A percentile compares a stretch with the other conserved stretches of the same genome.
Conservation (phyloP, 805 yeast genomes). For the Candida maltosa region DNA sequence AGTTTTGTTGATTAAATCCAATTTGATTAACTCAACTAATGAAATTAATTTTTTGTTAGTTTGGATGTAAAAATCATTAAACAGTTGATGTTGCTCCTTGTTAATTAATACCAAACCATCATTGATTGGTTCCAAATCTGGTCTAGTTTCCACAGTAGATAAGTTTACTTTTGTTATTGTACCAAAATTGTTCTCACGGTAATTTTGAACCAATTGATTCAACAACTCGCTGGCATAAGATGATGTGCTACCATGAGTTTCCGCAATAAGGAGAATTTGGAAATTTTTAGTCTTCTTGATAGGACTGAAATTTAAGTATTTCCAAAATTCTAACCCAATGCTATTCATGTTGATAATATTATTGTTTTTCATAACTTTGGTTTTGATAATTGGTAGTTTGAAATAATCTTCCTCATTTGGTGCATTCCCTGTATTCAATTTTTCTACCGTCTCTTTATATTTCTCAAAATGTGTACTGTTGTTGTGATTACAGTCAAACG, state of each 20-base stretch:
- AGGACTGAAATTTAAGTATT: constrained; percentile 55
- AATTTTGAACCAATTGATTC: constrained; percentile 38
- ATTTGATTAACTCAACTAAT: constrained; percentile 34
- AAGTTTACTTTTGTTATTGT: constrained; percentile 28
- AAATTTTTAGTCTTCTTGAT: constrained; percentile 47
- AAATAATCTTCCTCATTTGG: constrained; percentile 19
- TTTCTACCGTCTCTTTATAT: constrained; percentile 18
- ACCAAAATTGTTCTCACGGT: constrained; percentile 51
- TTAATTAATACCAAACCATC: constrained; percentile 25
- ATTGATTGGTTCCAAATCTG: constrained; percentile 26
- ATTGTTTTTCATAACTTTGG: constrained; percentile 30
- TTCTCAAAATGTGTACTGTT: constrained; percentile 17
- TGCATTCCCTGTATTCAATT: constrained; percentile 7
- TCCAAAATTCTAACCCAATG: constrained; percentile 54
- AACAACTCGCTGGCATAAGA: constrained; percentile 33
- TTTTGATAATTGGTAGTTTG: constrained; percentile 21
- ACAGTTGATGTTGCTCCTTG: constrained; percentile 16
- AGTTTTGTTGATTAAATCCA: constrained; percentile 39
- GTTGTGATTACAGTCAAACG: constrained; percentile 15
- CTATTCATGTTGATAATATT: constrained; percentile 44
- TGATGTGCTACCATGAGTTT: constrained; percentile 19
- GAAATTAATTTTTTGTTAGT: constrained; percentile 25
- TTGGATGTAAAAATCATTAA: constrained; percentile 26
- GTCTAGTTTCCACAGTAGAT: constrained; percentile 23
- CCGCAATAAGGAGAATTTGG: constrained; percentile 46